Evolutionary conservation across 2,329 filamentous ascomycete genomes (phyloP).

Genomic region (Neofusicoccum sp.): DNA sequence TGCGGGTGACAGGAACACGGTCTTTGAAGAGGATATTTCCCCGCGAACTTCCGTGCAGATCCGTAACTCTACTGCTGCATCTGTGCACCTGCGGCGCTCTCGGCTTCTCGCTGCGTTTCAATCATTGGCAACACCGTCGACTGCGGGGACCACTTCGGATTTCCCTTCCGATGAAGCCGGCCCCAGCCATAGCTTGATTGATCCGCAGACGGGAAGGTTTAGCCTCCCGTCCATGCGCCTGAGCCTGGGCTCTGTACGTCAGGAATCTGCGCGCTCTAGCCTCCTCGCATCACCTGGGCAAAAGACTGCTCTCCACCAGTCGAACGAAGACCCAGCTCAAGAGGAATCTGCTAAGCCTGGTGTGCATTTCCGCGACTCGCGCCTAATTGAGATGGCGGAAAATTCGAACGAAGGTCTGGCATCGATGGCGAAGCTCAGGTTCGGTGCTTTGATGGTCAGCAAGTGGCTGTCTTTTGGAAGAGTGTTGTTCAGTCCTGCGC

Average conservation of each 20-base stretch:
- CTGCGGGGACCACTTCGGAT: constrained; percentile 20
- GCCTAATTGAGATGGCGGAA: constrained; percentile 49
- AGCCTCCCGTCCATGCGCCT: constrained; percentile 18
- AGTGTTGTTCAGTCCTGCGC: constrained; percentile 76
- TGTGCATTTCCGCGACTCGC: constrained; percentile 53
- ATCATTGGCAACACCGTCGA: constrained; percentile 32
- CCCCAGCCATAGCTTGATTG: not conserved
- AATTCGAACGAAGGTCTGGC: constrained; percentile 37
- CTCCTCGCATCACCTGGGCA: constrained; percentile 28
- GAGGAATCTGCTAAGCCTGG: not conserved
- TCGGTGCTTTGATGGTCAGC: constrained; percentile 79
- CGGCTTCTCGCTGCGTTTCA: constrained; percentile 50
- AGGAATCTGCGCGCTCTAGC: constrained; percentile 33
- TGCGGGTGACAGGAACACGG: constrained; percentile 1
- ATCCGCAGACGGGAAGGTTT: constrained; percentile 5
- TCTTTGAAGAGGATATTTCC: constrained; percentile 12
- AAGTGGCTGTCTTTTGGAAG: constrained; percentile 86
- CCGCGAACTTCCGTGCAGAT: constrained; percentile 8
- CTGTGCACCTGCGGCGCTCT: constrained; percentile 48
- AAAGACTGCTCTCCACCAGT: not conserved
- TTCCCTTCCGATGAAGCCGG: not conserved
- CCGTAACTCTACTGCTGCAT: constrained; percentile 23
- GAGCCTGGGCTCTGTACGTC: constrained; percentile 2
- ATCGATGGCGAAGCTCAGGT: constrained; percentile 70
- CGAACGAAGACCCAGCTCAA: not conserved